phyloP scores from a whole-genome alignment of 2,329 filamentous ascomycete species.

The Trichophyton schoenleinii region DNA sequence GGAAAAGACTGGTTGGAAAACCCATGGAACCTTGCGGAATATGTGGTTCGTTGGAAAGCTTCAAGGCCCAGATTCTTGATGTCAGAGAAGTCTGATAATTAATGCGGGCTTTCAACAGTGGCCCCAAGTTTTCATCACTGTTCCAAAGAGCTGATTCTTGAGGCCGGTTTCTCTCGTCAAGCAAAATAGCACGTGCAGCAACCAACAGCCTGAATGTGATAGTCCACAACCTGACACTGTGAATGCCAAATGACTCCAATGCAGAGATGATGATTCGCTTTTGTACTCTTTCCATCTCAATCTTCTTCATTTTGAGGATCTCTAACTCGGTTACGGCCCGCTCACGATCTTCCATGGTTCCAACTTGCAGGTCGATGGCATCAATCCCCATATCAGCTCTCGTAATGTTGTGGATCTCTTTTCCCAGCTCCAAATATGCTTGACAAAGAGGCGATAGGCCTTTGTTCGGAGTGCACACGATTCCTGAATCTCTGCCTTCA shows the following conservation, averaged over 20 bases:
- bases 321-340: conserved; percentile 14
- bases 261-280: conserved; percentile 22
- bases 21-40: not conserved
- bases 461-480: conserved; percentile 21
- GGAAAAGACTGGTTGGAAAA: not conserved
- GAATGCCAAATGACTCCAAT: conserved; percentile 18
- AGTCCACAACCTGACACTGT: conserved; percentile 19
- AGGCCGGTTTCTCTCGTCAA: conserved; percentile 19
- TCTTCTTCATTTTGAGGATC: conserved; percentile 16
- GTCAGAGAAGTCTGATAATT: not conserved
- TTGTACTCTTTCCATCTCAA: conserved; percentile 18
- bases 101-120: not conserved
- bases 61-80: not conserved
- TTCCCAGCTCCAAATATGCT: conserved; percentile 15
- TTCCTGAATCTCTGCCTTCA: conserved; percentile 15
- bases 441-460: conserved; percentile 13
- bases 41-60: not conserved
- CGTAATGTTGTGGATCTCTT: not conserved
- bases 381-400: not conserved
- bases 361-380: not conserved
- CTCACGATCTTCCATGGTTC: conserved; percentile 8
- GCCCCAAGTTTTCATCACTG: not conserved
- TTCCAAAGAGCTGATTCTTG: not conserved
- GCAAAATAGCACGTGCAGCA: conserved; percentile 19
- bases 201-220: conserved; percentile 21